phyloP scores from a whole-genome alignment of 306 rosid species.

The Quercus parvula region DNA sequence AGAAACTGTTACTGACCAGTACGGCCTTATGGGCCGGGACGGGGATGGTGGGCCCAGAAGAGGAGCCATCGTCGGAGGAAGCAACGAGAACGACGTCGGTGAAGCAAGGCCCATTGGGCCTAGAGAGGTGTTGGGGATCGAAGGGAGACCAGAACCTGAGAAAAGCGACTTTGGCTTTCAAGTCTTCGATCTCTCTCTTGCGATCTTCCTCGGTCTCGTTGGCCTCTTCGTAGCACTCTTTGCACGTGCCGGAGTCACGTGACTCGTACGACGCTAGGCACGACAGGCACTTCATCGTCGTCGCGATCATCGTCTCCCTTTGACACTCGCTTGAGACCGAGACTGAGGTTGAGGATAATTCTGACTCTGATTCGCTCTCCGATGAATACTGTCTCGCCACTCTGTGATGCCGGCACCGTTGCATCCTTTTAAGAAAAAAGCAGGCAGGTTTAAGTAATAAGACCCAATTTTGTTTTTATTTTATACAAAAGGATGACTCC shows the following conservation, averaged over 20 bases:
- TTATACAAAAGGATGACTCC: too few relatives aligned
- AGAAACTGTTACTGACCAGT: constrained; percentile 45
- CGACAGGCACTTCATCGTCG: constrained; percentile 44
- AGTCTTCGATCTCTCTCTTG: constrained; percentile 71
- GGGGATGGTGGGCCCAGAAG: constrained; percentile 19
- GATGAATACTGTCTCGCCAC: too few relatives aligned
- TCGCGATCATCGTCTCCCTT: background rate
- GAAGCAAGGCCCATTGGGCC: constrained; percentile 20
- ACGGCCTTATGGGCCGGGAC: constrained; percentile 79
- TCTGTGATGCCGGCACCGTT: too few relatives aligned
- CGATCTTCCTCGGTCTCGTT: constrained; percentile 74
- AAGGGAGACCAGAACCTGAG: constrained; percentile 41
- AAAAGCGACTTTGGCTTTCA: constrained; percentile 63
- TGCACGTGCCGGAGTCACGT: constrained; percentile 65
- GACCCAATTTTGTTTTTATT: too few relatives aligned
- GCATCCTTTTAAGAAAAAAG: too few relatives aligned
- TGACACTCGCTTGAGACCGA: background rate
- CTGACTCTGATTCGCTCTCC: too few relatives aligned
- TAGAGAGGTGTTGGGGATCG: constrained; percentile 26
- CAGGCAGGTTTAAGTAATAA: too few relatives aligned
- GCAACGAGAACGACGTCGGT: constrained; percentile 61
- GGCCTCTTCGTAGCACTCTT: constrained; percentile 78
- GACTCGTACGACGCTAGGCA: constrained; percentile 38
- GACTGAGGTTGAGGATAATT: too few relatives aligned
- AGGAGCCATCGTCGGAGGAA: constrained; percentile 18